A percentile compares a stretch with the other conserved stretches of the same genome.
phyloP scores from a whole-genome alignment of 1,139 yeast species.

The Pneumocystis canis region DNA sequence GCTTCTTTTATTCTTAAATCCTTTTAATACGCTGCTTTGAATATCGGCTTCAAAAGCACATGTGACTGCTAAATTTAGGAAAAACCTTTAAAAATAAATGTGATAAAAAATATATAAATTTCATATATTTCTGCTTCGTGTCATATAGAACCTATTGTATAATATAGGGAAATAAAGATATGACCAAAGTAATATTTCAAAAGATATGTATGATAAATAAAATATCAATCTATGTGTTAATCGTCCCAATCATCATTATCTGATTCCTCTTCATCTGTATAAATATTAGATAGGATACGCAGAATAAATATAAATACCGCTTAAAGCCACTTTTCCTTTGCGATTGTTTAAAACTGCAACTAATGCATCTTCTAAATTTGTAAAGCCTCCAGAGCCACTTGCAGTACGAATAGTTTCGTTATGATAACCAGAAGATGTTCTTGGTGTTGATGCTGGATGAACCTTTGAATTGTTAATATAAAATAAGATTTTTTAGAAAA shows the following conservation, averaged over 20 bases:
- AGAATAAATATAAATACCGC: conserved; percentile 31
- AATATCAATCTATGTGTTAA: not conserved
- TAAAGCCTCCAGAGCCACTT: conserved; percentile 35
- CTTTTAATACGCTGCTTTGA: not conserved
- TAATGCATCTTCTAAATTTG: conserved; percentile 66
- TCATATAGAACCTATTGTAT: not conserved
- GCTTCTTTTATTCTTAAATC: not conserved
- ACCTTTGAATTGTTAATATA: conserved; percentile 9
- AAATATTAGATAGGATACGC: not conserved
- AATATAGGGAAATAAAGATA: too few species aligned
- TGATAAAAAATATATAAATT: not conserved
- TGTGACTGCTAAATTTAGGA: not conserved
- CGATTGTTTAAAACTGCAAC: conserved; percentile 74
- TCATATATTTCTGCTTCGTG: not conserved
- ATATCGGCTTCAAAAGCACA: not conserved
- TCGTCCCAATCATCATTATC: conserved; percentile 52
- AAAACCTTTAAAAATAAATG: not conserved
- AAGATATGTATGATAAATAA: not conserved
- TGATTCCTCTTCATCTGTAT: conserved; percentile 51
- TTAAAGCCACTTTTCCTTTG: conserved; percentile 65
- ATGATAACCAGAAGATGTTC: not conserved
- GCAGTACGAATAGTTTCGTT: conserved; percentile 21
- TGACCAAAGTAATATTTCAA: not conserved
- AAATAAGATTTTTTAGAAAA: not conserved
- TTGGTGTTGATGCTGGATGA: conserved; percentile 12